Percentiles rank a stretch among this genome's conserved stretches.
Evolutionary conservation across 2,329 filamentous ascomycete genomes (phyloP).

Genomic region (Coleophoma crateriformis): DNA sequence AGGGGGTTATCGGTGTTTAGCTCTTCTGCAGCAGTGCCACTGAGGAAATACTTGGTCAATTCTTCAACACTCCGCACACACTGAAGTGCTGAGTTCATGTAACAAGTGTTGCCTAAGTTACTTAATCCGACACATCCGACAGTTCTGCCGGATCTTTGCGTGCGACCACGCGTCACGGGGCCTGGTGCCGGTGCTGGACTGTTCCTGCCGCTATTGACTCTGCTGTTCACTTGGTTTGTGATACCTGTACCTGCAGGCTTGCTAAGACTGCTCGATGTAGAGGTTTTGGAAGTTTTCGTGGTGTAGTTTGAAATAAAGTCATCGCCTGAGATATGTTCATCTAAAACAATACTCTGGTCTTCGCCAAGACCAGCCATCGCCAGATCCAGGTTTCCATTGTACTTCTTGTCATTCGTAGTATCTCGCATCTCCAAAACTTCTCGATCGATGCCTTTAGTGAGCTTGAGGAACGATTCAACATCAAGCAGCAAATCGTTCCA

Average conservation of each 20-base stretch:
- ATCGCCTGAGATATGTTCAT: constrained; percentile 64
- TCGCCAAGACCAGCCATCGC: constrained; percentile 62
- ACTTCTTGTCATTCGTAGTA: constrained; percentile 66
- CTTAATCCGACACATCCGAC: constrained; percentile 76
- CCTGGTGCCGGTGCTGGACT: constrained; percentile 55
- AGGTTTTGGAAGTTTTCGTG: constrained; percentile 13
- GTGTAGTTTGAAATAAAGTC: constrained; percentile 49
- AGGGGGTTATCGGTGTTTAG: constrained; percentile 83
- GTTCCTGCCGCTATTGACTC: constrained; percentile 58
- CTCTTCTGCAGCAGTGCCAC: constrained; percentile 68
- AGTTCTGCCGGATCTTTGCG: constrained; percentile 62
- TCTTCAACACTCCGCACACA: constrained; percentile 93
- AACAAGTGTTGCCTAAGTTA: constrained; percentile 96
- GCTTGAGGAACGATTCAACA: constrained; percentile 53
- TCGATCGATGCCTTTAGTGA: constrained; percentile 58
- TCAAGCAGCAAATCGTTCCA: constrained; percentile 40
- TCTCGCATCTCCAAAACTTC: constrained; percentile 62
- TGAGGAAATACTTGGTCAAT: constrained; percentile 84
- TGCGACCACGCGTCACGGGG: constrained; percentile 64
- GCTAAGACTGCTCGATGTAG: constrained; percentile 11
- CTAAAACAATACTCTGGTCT: constrained; percentile 74
- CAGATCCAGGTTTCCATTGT: constrained; percentile 68
- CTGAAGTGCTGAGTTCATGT: constrained; percentile 97
- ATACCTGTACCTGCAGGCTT: constrained; percentile 11
- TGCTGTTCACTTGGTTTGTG: constrained; percentile 27